Conservation (phyloP, 768 basidiomycete species). For the Termitomyces sp. region DNA sequence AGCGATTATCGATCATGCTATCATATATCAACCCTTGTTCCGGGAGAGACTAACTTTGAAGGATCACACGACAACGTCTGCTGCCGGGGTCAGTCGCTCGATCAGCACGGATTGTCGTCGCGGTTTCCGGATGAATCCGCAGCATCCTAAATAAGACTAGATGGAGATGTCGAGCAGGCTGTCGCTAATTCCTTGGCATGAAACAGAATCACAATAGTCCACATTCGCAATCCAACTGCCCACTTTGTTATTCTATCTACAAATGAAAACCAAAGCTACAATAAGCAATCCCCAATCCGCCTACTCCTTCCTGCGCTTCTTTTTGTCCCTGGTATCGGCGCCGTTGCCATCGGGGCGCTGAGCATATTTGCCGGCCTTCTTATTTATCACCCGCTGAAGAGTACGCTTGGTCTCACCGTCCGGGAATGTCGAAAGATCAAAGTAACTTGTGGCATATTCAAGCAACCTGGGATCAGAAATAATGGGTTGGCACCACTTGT, state of each 20-base stretch:
- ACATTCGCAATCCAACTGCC: neutral
- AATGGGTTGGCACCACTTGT: neutral
- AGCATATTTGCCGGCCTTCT: conserved; percentile 39
- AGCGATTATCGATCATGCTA: no score
- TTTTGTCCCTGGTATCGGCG: conserved; percentile 21
- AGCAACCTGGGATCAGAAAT: conserved; percentile 29
- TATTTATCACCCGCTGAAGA: conserved; percentile 48
- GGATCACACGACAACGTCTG: no score
- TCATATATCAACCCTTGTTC: no score
- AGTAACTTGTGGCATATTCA: conserved; percentile 50
- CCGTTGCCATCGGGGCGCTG: conserved; percentile 17
- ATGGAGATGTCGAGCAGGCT: no score
- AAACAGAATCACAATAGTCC: neutral
- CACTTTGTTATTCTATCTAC: conserved; percentile 1
- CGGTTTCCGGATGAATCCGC: no score
- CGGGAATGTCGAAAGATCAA: conserved; percentile 57
- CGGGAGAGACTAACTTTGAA: no score
- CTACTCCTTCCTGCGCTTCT: conserved; percentile 27
- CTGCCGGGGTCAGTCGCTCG: no score
- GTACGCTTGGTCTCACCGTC: conserved; percentile 70
- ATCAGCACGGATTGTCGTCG: no score
- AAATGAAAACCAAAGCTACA: neutral
- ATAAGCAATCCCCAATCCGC: neutral
- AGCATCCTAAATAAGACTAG: no score
- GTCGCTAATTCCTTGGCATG: no score